phyloP scores from a whole-genome alignment of 345 rosid genomes.

The Physaria fendleri region DNA sequence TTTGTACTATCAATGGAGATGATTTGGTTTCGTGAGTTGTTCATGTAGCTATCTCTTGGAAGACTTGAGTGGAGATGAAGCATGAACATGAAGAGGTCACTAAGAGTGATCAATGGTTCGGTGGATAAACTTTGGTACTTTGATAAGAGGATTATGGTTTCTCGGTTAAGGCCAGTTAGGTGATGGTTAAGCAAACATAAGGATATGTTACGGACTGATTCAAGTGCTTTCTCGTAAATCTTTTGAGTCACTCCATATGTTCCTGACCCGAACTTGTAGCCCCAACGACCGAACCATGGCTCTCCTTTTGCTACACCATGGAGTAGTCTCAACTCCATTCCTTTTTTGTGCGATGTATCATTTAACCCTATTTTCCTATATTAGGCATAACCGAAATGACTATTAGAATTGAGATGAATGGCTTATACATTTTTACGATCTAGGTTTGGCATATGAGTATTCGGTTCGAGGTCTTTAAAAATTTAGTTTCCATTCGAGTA shows the following conservation, averaged over 20 bases:
- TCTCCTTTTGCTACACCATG: conserved; percentile 62
- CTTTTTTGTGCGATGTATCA: conserved; percentile 58
- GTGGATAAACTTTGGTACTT: conserved; percentile 69
- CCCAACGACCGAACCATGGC: conserved; percentile 89
- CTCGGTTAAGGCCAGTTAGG: conserved; percentile 35
- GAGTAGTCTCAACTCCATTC: conserved; percentile 76
- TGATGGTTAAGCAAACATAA: conserved; percentile 47
- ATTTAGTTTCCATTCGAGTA: too few relatives aligned
- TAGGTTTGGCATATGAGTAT: too few relatives aligned
- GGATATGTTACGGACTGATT: conserved; percentile 58
- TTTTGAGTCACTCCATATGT: conserved; percentile 64
- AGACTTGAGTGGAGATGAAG: conserved; percentile 50
- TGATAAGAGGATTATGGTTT: conserved; percentile 49
- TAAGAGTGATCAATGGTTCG: conserved; percentile 46
- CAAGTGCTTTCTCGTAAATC: conserved; percentile 65
- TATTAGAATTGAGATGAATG: neutral
- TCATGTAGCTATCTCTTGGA: conserved; percentile 42
- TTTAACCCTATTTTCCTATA: conserved; percentile 76
- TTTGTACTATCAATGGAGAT: conserved; percentile 39
- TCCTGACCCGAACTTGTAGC: conserved; percentile 68
- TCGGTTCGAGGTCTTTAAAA: too few relatives aligned
- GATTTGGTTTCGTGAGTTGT: conserved; percentile 31
- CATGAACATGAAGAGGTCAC: conserved; percentile 73
- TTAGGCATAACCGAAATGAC: neutral
- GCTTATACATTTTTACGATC: too few relatives aligned